Evolutionary conservation across 495 filamentous ascomycete genomes (phyloP), one percentile per base, ranked within the genome.

Genomic region (Aspergillus baeticus): DNA sequence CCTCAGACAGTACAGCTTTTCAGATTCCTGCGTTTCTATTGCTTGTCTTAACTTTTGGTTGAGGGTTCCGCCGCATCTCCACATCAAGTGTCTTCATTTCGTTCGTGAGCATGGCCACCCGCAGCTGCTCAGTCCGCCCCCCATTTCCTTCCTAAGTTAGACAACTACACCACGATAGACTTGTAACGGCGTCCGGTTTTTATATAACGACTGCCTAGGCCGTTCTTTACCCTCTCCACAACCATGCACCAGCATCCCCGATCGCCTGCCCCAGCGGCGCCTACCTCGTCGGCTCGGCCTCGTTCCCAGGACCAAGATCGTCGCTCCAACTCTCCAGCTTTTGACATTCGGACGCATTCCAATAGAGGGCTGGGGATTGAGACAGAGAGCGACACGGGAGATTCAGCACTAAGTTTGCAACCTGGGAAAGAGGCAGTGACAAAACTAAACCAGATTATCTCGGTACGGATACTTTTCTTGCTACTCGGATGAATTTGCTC

Each of bases 391-490:
- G 76, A 80, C 31, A 64, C 73, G 15, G 47, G 68, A 60, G 78
- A 62, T 60, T 77, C 59, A 77, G 68, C 67, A 13, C 69, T 66
- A 42, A 69, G 54, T 53, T 33, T 65, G 5, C 68, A 66, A 14
- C 74, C 70, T 20, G 67, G 63, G 5, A 80, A 76, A 64, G 88
- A 90, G 51, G 81, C 83, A 15, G 68, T 89, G 63, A 80, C 80
- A 64, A 93, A 91, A 69, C 75, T 96, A 57, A 91, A 90, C 64
- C 92, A 96, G 77, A 90, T 96, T 60, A 86, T 96, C 60, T 88
- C 92, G 81, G 92, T 94, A 80, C 41, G 58, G 21, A 15, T 39
- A 18, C 47, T 35, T 35, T 14, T 39, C 41, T 42, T 41, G 43
- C 17, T 17, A n/a, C 17, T 45, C 39, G 50, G 22, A 39, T 47